Conservation (phyloP, 805 yeast genomes). For the Kuraishia borneana region DNA sequence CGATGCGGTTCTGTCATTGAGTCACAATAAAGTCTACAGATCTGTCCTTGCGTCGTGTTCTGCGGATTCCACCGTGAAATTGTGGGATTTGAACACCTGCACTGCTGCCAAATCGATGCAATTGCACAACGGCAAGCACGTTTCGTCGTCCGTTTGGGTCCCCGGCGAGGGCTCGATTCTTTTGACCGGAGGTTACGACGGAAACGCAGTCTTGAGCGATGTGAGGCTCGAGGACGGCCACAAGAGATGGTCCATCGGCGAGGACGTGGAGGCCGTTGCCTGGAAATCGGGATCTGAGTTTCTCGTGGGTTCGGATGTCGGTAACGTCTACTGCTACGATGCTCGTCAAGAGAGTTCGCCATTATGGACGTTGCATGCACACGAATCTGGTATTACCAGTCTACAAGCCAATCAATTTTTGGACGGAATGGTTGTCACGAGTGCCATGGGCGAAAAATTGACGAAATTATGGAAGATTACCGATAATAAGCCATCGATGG, state of each 20-base stretch:
- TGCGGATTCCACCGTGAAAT: constrained; percentile 87
- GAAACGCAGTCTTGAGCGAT: constrained; percentile 72
- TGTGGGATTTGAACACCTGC: constrained; percentile 82
- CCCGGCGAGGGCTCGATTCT: constrained; percentile 54
- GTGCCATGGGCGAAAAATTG: constrained; percentile 83
- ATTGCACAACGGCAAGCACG: constrained; percentile 71
- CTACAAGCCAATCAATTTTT: constrained; percentile 57
- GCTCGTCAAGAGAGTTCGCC: constrained; percentile 60
- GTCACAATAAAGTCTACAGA: constrained; percentile 75
- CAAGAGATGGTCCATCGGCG: constrained; percentile 51
- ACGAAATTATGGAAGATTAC: constrained; percentile 80
- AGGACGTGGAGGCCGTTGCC: constrained; percentile 75
- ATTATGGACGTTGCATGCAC: constrained; percentile 94
- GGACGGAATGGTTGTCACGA: constrained; percentile 69
- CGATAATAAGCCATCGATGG: constrained; percentile 64
- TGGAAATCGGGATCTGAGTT: constrained; percentile 58
- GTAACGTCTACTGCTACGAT: constrained; percentile 83
- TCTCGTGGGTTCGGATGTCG: constrained; percentile 86
- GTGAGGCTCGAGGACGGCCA: constrained; percentile 65
- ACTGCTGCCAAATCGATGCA: constrained; percentile 70
- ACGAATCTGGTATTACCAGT: constrained; percentile 86
- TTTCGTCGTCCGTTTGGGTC: constrained; percentile 86
- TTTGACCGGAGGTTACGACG: constrained; percentile 89
- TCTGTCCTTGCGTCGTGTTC: constrained; percentile 87
- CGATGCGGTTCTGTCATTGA: constrained; percentile 82